A percentile compares a stretch with the other conserved stretches of the same genome.
Conservation (phyloP, 768 basidiomycete genomes). For the Pholiota molesta region DNA sequence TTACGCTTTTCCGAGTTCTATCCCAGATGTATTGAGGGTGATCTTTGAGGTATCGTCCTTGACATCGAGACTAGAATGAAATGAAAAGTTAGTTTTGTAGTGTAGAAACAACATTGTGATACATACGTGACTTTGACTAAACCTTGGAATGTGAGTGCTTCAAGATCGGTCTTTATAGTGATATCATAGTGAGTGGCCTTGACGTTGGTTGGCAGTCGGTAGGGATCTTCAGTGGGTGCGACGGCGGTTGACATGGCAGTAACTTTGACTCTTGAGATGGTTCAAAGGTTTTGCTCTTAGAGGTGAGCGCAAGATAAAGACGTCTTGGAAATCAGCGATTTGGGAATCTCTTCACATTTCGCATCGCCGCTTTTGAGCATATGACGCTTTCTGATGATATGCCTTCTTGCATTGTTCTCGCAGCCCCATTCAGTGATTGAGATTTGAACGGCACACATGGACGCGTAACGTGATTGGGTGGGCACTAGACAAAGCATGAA, state of each 20-base stretch:
- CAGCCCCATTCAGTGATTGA: no score
- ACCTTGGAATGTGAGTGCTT: slow-evolving; percentile 73
- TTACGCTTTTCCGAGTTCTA: slow-evolving; percentile 62
- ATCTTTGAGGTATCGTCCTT: slow-evolving; percentile 59
- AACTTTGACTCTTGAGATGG: not conserved
- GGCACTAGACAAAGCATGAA: no score
- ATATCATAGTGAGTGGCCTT: slow-evolving; percentile 80
- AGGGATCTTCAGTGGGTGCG: slow-evolving; percentile 18
- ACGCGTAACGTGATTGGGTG: no score
- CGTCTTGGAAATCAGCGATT: no score
- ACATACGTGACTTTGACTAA: slow-evolving; percentile 69
- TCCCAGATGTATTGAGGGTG: slow-evolving; percentile 64
- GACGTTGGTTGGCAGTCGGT: slow-evolving; percentile 68
- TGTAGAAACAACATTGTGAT: not conserved
- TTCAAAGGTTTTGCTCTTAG: no score
- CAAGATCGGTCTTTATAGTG: slow-evolving; percentile 80
- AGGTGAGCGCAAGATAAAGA: no score
- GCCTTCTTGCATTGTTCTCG: no score
- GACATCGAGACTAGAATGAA: slow-evolving; percentile 57
- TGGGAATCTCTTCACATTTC: no score
- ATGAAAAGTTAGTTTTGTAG: not conserved
- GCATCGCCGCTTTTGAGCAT: no score
- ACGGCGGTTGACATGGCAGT: not conserved
- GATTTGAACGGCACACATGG: no score
- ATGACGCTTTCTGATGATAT: no score